Evolutionary conservation across 202 grass and related monocot species (phyloP), one percentile per base, ranked within the genome.

Genomic region (Digitaria exilis): DNA sequence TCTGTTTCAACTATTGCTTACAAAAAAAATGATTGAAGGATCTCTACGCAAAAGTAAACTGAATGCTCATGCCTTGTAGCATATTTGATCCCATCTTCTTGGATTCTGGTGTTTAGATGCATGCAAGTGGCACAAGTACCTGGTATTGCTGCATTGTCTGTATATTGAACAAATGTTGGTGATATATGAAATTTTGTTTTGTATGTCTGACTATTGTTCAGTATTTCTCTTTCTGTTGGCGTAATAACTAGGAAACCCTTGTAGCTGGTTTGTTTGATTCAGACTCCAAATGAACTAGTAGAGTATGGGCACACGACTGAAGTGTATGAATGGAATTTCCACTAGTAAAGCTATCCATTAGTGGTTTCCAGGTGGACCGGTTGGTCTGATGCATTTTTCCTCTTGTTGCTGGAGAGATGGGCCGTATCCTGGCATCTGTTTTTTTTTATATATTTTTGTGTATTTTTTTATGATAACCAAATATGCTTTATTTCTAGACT

Each of bases 311-410:
- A 57, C 76, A 81, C 43, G 51, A 72, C 29, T 82, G 28, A 65
- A 43, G 19, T 44, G 29, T 9, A 77, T 43, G 48, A 85, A 12
- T 72, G 17, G 46, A 42, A 82, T 65, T 81, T 65, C 43, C 77
- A 77, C 71, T 72, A 32, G n/a, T 48, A 71, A 85, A 82, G 87
- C 56, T 75, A 60, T 75, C 51, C 18, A 30, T 67, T 34, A 66
- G 78, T 82, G 72, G 78, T 86, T 82, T 86, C 83, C 83, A 39
- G 65, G 19, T 78, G 78, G 73, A 32, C 73, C 65, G 70, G 29
- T 49, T 82, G 58, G 80, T 65, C 29, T 73, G 59, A 18, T 68
- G 48, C 68, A 59, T 71, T 74, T 76, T 30, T 46, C 66, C 54
- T 4, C 44, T 66, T 57, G 74, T 65, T 81, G 64, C n/a, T 18